Evolutionary conservation across 257 asterid species (phyloP), one percentile per base, ranked within the genome.

Genomic region (Nicotiana obtusifolia): DNA sequence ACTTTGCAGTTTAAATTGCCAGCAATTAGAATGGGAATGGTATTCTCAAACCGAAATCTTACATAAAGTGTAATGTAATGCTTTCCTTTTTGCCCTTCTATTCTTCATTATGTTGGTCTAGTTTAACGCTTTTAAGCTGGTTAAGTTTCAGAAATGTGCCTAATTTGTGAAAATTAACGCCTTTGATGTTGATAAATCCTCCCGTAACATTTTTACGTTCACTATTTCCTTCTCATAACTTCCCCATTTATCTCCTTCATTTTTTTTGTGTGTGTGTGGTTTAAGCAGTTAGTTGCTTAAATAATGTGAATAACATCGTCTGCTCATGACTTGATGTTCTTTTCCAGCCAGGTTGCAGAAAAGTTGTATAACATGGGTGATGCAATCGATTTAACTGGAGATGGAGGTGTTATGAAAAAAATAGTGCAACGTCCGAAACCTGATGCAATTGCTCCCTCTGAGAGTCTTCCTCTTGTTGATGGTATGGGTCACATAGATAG

Each of bases 371-470:
- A 68, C 84, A 95, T 95, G 99, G 90, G 84, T 76, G 97, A 88
- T 60, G 64, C 89, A 31, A 81, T 88, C 64, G 98, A 95, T 89
- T 89, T 95, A 91, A 91, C 90, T 86, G 99, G 99, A 78, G 99
- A 95, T 89, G 99, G 97, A 86, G 99, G 99, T 66, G 97, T 95
- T 85, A 47, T 90, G 84, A 95, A 95, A 90, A 90, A 93, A 44
- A 92, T 90, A 30, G 61, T 92, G 28, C 92, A 94, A 64, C 90
- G 87, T 10, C 91, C 99, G 52, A 93, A 89, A 84, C 90, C 92
- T 80, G 97, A 92, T 87, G 97, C 99, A 37, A 66, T 89, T 84
- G 90, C 84, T 85, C 99, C 99, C 59, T 92, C 99, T 0, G 97
- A 92, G 86, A 87, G 88, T 68, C 94, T 94, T 77, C 97, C 99